phyloP scores from a whole-genome alignment of 352 stramenopile species.

The Phytophthora multivora region DNA sequence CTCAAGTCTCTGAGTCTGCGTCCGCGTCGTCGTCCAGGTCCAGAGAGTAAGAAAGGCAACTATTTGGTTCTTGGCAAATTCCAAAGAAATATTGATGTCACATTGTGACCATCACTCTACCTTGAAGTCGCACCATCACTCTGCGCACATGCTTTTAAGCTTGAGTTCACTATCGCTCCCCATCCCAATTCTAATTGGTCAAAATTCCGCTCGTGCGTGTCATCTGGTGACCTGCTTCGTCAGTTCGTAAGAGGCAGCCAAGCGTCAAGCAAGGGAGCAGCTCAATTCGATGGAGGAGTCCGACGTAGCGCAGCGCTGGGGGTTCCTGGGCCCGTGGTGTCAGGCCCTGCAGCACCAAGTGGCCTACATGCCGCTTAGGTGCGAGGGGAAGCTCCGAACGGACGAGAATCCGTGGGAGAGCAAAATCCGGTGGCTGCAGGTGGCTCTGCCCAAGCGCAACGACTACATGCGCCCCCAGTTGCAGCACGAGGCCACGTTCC shows the following conservation, averaged over 20 bases:
- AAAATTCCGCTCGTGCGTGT: not conserved
- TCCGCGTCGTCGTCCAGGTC: too few relatives aligned
- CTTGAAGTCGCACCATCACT: slow-evolving; percentile 3
- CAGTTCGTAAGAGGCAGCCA: slow-evolving; percentile 1
- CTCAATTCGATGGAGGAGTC: not conserved
- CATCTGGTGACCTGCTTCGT: not conserved
- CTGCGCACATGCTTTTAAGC: not conserved
- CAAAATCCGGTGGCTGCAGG: not conserved
- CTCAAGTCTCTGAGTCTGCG: too few relatives aligned
- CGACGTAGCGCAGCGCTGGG: slow-evolving; percentile 16
- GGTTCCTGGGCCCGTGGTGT: slow-evolving; percentile 17
- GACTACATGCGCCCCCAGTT: slow-evolving; percentile 5
- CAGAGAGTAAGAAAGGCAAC: too few relatives aligned
- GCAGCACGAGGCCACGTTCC: slow-evolving; percentile 7
- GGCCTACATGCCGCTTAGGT: slow-evolving; percentile 4
- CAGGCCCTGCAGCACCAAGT: not conserved
- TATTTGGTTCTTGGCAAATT: too few relatives aligned
- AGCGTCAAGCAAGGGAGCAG: not conserved
- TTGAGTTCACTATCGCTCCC: not conserved
- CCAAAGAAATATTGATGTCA: too few relatives aligned
- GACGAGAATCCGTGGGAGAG: not conserved
- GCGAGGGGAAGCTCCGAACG: not conserved
- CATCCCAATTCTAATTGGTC: slow-evolving; percentile 1
- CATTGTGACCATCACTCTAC: not conserved
- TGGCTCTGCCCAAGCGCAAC: slow-evolving; percentile 9